phyloP scores from a whole-genome alignment of 768 basidiomycete genomes.

The Jaapia argillacea region DNA sequence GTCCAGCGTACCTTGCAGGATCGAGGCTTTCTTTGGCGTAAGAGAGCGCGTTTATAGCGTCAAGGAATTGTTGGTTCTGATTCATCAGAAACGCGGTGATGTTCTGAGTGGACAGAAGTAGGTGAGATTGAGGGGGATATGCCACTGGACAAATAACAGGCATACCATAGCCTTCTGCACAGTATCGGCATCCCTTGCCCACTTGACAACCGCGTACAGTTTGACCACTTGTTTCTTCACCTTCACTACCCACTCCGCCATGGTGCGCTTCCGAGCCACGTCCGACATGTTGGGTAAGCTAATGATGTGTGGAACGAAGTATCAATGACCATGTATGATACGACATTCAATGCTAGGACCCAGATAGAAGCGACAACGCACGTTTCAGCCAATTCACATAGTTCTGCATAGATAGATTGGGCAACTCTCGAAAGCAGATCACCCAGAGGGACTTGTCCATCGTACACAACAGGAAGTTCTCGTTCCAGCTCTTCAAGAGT shows the following conservation, averaged over 20 bases:
- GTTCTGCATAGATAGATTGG: conserved; percentile 74
- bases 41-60: conserved; percentile 49
- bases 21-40: conserved; percentile 63
- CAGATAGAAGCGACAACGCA: conserved; percentile 26
- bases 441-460: conserved; percentile 66
- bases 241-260: conserved; percentile 87
- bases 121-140: background rate
- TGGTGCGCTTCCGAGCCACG: conserved; percentile 61
- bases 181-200: conserved; percentile 76
- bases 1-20: conserved; percentile 53
- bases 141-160: too few species aligned
- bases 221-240: conserved; percentile 87
- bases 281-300: conserved; percentile 82
- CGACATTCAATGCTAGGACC: background rate
- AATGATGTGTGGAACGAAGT: background rate
- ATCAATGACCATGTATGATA: background rate
- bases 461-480: conserved; percentile 64
- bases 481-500: conserved; percentile 50
- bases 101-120: conserved; percentile 38
- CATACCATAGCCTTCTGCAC: conserved; percentile 82
- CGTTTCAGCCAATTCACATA: conserved; percentile 83
- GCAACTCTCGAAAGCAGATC: conserved; percentile 69
- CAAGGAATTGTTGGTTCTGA: conserved; percentile 79
- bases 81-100: conserved; percentile 80
- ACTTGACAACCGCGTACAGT: conserved; percentile 77